Conservation (phyloP, 208 protist genomes). For the Leishmania turanica region DNA sequence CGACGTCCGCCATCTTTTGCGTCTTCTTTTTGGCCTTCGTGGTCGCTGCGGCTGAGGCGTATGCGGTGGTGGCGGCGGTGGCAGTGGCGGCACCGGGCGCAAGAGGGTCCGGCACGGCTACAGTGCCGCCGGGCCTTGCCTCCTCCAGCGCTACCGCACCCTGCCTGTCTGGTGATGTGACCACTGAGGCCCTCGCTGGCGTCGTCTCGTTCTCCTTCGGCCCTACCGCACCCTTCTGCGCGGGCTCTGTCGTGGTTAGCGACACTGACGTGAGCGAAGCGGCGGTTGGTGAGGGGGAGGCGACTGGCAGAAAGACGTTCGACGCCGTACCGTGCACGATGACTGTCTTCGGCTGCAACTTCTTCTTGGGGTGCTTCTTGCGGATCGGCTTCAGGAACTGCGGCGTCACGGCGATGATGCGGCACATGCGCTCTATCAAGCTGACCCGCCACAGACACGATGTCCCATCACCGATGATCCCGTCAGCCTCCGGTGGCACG, state of each 20-base stretch:
- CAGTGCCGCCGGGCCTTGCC: not conserved
- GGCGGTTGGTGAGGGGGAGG: not conserved
- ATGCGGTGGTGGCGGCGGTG: not conserved
- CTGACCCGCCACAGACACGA: constrained; percentile 61
- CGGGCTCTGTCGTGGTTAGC: not conserved
- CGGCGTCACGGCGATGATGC: constrained; percentile 58
- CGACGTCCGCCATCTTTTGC: not conserved
- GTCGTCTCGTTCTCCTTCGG: not conserved
- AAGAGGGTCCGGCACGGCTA: not conserved
- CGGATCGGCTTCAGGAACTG: constrained; percentile 46
- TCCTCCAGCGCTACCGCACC: not conserved
- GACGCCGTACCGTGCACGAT: constrained; percentile 28
- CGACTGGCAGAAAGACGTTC: constrained; percentile 18
- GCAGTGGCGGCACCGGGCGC: not conserved
- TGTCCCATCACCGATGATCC: constrained; percentile 50
- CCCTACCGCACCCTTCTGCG: not conserved
- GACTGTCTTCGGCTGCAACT: constrained; percentile 13
- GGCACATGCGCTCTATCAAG: constrained; percentile 22
- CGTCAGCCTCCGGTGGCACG: constrained; percentile 29
- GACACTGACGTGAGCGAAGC: not conserved
- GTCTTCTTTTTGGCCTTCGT: not conserved
- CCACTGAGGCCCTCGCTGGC: not conserved
- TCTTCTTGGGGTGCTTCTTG: constrained; percentile 49
- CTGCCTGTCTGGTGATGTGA: not conserved
- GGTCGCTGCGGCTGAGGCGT: not conserved